These are phyloP conservation scores for Penicillium riverlandense DNA, from an alignment of 495 filamentous ascomycete species.

Conservation along the genomic window DNA sequence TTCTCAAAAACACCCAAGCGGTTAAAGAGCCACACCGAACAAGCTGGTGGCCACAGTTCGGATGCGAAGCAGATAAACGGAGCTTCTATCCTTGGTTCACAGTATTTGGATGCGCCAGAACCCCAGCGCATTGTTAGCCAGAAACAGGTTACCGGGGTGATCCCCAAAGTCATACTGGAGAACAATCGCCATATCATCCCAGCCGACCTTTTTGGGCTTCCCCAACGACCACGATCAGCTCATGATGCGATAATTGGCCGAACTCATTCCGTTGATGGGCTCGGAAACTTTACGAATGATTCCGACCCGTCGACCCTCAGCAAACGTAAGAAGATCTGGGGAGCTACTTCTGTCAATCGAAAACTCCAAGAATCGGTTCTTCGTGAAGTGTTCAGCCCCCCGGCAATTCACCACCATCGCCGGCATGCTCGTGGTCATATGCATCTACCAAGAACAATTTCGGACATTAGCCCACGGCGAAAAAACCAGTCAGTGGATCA, in stretches of 20 bases:
- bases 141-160: conserved; percentile 52
- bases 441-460: conserved; percentile 38
- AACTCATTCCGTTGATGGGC: conserved; percentile 11
- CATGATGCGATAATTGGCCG: conserved; percentile 13
- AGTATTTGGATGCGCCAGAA: conserved; percentile 22
- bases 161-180: conserved; percentile 90
- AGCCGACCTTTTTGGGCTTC: conserved; percentile 57
- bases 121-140: conserved; percentile 72
- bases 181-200: conserved; percentile 96
- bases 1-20: conserved; percentile 78
- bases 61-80: conserved; percentile 14
- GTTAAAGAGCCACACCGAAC: conserved; percentile 38
- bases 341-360: conserved; percentile 89
- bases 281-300: conserved; percentile 6
- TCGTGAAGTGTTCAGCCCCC: conserved; percentile 85
- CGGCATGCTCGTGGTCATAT: conserved; percentile 57
- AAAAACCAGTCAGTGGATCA: conserved; percentile 28
- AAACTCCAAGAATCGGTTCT: conserved; percentile 86
- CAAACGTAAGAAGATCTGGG: conserved; percentile 66
- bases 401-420: conserved; percentile 62
- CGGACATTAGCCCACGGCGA: conserved; percentile 26
- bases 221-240: conserved; percentile 23
- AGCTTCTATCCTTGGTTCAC: conserved; percentile 7
- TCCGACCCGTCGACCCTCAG: conserved; percentile 19
- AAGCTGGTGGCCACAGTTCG: conserved; percentile 11